Conservation (phyloP, 129 eudicot genomes). For the Pseudognaphalium luteoalbum region DNA sequence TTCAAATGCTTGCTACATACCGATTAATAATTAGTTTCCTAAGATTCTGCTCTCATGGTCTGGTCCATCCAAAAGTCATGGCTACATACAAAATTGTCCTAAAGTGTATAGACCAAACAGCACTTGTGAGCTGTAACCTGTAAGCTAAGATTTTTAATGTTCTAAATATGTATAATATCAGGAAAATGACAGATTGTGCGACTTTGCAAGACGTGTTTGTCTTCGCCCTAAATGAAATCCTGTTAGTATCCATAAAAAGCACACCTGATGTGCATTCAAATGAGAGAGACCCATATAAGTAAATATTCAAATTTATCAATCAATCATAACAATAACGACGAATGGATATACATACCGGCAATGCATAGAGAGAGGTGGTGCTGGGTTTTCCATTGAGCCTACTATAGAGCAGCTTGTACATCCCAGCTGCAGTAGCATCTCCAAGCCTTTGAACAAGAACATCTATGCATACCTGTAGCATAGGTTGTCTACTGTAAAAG, state of each 20-base stretch:
- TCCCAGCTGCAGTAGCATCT: conserved; percentile 95
- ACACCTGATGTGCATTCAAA: conserved; percentile 49
- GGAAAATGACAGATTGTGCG: conserved; percentile 30
- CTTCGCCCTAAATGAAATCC: conserved; percentile 72
- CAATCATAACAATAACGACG: background rate
- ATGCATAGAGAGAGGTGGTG: conserved; percentile 64
- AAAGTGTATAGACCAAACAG: background rate
- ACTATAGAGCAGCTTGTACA: conserved; percentile 67
- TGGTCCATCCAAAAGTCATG: background rate
- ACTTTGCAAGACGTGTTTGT: conserved; percentile 69
- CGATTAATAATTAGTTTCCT: background rate
- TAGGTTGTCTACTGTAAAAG: background rate
- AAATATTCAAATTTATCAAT: background rate
- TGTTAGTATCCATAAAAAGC: conserved; percentile 70
- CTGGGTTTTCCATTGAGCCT: conserved; percentile 54
- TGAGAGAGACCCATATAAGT: conserved; percentile 3
- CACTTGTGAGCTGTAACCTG: background rate
- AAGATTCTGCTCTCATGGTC: background rate
- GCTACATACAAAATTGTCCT: background rate
- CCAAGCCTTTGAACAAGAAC: conserved; percentile 92
- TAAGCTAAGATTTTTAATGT: background rate
- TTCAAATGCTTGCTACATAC: background rate
- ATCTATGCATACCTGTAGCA: conserved; percentile 79
- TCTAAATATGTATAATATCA: conserved; percentile 17
- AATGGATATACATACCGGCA: conserved; percentile 55